Evolutionary conservation across 768 basidiomycete genomes (phyloP), one percentile per base, ranked within the genome.

Genomic region (Terana coerulea): DNA sequence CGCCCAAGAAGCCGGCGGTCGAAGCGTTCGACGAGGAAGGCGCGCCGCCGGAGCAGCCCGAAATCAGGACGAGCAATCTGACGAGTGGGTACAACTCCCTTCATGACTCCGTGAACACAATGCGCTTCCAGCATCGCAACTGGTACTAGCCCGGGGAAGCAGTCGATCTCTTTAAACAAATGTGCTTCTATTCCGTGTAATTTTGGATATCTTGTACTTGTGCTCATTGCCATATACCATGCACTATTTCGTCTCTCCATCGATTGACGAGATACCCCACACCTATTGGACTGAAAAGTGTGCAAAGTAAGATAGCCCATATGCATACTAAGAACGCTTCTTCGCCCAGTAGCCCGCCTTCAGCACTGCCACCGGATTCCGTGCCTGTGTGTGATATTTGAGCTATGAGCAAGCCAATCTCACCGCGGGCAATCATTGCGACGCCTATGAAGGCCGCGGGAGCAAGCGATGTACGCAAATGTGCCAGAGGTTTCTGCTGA

Each of bases 401-500:
- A 30, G 80, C 77, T 26, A 85, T 76, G 28, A 84, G 77, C 41
- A 86, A 70, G 11, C 81, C 83, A 25, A 86, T 84, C 64, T 86
- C 84, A 1, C 86, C 86, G 2, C 85, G 74, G 0, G 84, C 78
- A 30, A 85, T 76, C 76, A 86, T 80, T 0, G 81, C 82, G 3
- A 80, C 43, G 48, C 59, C 61, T 29, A 62, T 59, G 54, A 64
- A 60, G 6, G 45, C 43, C 3, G 60, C 60, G 10, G 60, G 50
- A 5, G 49, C 53, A 11, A 53, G 24, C 6, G 54, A 47, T 15
- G 41, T 12, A 22, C 26, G 44, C 31, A 48, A 39, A 22, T 35
- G 22, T 21, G 28, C n/a, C n/a, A 15, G 33, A 8, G 17, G 7
- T 12, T 9, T 10, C 40, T 29, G 11, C 14, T 10, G 48, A 25